Conservation (phyloP, 225 moss, liverwort and hornwort genomes). For the Ulota crispa region DNA sequence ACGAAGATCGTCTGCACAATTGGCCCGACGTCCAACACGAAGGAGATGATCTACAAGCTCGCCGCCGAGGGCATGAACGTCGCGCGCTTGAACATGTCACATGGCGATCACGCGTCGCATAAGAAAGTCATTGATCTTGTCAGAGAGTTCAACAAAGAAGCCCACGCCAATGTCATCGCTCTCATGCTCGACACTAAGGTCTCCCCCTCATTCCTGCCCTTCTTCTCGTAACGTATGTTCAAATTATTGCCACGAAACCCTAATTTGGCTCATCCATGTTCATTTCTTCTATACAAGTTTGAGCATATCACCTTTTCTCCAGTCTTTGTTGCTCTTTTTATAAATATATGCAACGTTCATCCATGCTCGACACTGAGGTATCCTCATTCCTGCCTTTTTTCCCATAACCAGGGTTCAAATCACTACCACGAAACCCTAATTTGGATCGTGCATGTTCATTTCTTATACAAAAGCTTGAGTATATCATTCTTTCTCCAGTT, state of each 20-base stretch:
- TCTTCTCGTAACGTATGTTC: too few species aligned
- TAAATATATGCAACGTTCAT: neutral
- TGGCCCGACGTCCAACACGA: conserved; percentile 61
- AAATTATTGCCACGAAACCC: too few species aligned
- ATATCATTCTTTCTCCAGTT: neutral
- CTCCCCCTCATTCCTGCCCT: neutral
- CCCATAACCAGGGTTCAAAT: too few species aligned
- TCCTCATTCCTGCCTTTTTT: neutral
- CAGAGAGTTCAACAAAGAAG: conserved; percentile 59
- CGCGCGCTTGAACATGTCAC: conserved; percentile 76
- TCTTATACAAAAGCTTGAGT: neutral
- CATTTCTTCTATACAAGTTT: too few species aligned
- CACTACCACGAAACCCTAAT: too few species aligned
- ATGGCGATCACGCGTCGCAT: conserved; percentile 65
- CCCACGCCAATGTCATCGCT: conserved; percentile 61
- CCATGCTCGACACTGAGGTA: too few species aligned
- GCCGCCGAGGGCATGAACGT: conserved; percentile 76
- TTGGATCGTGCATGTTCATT: too few species aligned
- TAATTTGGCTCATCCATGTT: too few species aligned
- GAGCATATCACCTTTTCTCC: neutral
- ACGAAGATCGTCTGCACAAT: conserved; percentile 79
- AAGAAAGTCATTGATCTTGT: conserved; percentile 56
- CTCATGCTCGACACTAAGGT: conserved; percentile 89
- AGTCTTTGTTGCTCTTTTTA: too few species aligned
- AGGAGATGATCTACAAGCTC: conserved; percentile 65